These are phyloP conservation scores for Galeopsis tetrahit DNA, from an alignment of 257 asterid genomes.

Conservation along the genomic window DNA sequence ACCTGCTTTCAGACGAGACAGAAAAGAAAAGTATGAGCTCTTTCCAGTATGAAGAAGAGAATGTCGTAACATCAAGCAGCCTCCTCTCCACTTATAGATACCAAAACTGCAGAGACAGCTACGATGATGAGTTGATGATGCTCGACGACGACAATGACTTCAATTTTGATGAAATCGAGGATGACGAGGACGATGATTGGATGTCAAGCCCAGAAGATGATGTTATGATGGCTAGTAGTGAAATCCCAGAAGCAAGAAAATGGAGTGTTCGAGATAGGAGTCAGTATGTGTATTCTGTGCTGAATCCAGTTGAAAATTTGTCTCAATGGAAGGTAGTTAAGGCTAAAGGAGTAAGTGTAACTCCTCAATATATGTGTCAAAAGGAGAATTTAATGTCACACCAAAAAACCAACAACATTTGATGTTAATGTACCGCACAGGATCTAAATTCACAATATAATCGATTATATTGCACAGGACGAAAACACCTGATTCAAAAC, in stretches of 20 bases:
- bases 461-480: no score
- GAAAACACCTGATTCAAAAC: no score
- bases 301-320: conserved; percentile 76
- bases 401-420: no score
- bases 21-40: conserved; percentile 24
- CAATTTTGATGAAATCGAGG: conserved; percentile 42
- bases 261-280: conserved; percentile 34
- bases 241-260: neutral
- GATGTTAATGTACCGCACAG: no score
- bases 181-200: no score
- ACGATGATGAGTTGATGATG: conserved; percentile 56
- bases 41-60: conserved; percentile 38
- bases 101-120: conserved; percentile 53
- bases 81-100: conserved; percentile 49
- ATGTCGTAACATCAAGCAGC: conserved; percentile 40
- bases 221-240: neutral
- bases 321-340: conserved; percentile 70
- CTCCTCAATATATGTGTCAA: conserved; percentile 33
- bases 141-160: conserved; percentile 46
- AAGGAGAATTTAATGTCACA: conserved; percentile 47
- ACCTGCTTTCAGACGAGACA: conserved; percentile 46
- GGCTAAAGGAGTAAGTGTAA: conserved; percentile 43
- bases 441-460: no score
- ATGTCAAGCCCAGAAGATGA: no score
- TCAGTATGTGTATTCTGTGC: conserved; percentile 47